These are phyloP conservation scores for Euphorbia lathyris DNA, from an alignment of 345 rosid genomes.

Conservation along the genomic window DNA sequence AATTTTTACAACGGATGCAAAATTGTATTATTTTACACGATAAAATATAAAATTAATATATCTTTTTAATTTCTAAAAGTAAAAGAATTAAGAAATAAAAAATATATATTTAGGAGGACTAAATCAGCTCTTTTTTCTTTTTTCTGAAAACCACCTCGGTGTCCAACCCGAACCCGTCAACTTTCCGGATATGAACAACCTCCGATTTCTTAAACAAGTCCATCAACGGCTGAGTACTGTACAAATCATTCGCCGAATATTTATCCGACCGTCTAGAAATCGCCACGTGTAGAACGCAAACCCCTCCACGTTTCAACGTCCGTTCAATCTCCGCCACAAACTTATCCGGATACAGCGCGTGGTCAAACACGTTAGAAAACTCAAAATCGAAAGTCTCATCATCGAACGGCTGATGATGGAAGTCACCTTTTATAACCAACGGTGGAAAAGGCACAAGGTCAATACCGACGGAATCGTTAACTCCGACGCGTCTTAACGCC, in stretches of 20 bases:
- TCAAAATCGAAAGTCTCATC: constrained; percentile 72
- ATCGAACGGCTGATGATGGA: constrained; percentile 72
- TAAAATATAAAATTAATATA: too few relatives aligned
- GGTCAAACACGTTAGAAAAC: constrained; percentile 93
- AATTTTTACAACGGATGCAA: too few relatives aligned
- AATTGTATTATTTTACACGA: too few relatives aligned
- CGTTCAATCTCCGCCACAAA: constrained; percentile 80
- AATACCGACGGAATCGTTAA: constrained; percentile 64
- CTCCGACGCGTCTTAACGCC: constrained; percentile 67
- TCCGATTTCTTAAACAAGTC: constrained; percentile 52
- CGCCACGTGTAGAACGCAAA: constrained; percentile 77
- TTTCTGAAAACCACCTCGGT: constrained; percentile 79
- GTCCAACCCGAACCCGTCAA: constrained; percentile 94
- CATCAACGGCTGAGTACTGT: constrained; percentile 52
- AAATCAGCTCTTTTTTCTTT: constrained; percentile 21
- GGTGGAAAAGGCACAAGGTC: constrained; percentile 90
- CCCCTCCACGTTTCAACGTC: constrained; percentile 66
- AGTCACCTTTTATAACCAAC: constrained; percentile 68
- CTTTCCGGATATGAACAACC: constrained; percentile 53
- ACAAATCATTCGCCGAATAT: constrained; percentile 86
- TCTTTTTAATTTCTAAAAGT: too few relatives aligned
- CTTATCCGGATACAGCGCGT: constrained; percentile 70
- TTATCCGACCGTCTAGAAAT: constrained; percentile 56
- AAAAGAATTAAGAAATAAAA: neutral
- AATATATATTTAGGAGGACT: neutral